These are phyloP conservation scores for Chrysanthemum seticuspe DNA, from an alignment of 129 eudicot genomes.

Conservation along the genomic window DNA sequence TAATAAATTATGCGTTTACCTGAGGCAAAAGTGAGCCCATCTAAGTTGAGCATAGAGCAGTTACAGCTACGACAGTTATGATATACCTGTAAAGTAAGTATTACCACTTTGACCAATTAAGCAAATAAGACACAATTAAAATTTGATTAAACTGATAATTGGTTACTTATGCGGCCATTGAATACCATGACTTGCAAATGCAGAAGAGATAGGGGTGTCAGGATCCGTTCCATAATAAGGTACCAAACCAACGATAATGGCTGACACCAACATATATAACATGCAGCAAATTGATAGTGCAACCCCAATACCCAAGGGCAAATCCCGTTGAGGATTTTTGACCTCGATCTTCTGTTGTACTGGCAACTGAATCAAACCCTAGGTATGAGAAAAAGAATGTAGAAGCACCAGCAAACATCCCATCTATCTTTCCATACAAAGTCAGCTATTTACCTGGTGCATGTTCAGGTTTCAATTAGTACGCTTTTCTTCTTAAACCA, in stretches of 20 bases:
- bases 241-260: constrained; percentile 85
- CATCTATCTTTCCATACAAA: constrained; percentile 37
- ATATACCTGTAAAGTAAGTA: no score
- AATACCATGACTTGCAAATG: constrained; percentile 77
- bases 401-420: constrained; percentile 97
- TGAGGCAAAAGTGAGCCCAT: no score
- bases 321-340: constrained; percentile 87
- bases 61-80: no score
- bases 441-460: no score
- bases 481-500: no score
- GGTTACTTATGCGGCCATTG: no score
- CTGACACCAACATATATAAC: constrained; percentile 90
- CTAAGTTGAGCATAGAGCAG: no score
- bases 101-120: no score
- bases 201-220: constrained; percentile 96
- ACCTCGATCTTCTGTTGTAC: constrained; percentile 99
- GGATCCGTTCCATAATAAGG: constrained; percentile 91
- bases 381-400: constrained; percentile 94
- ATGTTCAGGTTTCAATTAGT: no score
- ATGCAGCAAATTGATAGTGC: constrained; percentile 93
- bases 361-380: constrained; percentile 98
- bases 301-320: constrained; percentile 87
- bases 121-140: no score
- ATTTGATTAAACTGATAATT: no score
- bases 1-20: no score